Evolutionary conservation across 2,329 filamentous ascomycete species (phyloP).

Genomic region (Nemania diffusa): DNA sequence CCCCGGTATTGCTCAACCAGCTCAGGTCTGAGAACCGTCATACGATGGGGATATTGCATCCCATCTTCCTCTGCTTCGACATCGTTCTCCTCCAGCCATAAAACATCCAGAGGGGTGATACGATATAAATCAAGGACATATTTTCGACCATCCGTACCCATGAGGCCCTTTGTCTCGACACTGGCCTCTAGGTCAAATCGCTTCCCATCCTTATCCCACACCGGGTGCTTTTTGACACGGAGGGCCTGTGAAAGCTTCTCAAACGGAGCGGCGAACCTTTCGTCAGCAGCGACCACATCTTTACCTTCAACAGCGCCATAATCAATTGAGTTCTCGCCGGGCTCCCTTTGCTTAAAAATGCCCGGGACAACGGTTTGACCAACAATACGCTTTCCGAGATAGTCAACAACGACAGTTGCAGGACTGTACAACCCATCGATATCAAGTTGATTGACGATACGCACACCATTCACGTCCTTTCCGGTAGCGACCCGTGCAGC

Average conservation of each 20-base stretch:
- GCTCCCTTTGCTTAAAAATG: conserved; percentile 98
- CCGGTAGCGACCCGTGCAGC: conserved; percentile 94
- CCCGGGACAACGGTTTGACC: conserved; percentile 98
- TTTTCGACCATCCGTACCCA: conserved; percentile 95
- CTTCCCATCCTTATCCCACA: conserved; percentile 97
- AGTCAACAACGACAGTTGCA: conserved; percentile 95
- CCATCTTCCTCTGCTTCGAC: conserved; percentile 56
- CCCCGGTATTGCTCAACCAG: conserved; percentile 88
- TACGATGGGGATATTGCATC: conserved; percentile 86
- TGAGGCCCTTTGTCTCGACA: conserved; percentile 96
- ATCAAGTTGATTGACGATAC: conserved; percentile 95
- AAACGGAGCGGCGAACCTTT: conserved; percentile 85
- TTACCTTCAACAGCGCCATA: conserved; percentile 98
- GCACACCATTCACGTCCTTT: conserved; percentile 95
- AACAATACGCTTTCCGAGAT: conserved; percentile 95
- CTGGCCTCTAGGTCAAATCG: conserved; percentile 92
- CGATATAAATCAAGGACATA: conserved; percentile 98
- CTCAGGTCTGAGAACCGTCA: conserved; percentile 93
- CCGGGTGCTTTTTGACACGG: conserved; percentile 91
- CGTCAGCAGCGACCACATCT: conserved; percentile 90
- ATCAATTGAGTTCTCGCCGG: conserved; percentile 98
- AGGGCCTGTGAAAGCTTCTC: conserved; percentile 90
- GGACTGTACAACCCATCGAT: conserved; percentile 94
- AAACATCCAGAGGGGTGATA: conserved; percentile 89
- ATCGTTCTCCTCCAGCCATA: conserved; percentile 84